A percentile compares a stretch with the other conserved stretches of the same genome.
phyloP scores from a whole-genome alignment of 805 yeast genomes.

The Metschnikowia dekortorum region DNA sequence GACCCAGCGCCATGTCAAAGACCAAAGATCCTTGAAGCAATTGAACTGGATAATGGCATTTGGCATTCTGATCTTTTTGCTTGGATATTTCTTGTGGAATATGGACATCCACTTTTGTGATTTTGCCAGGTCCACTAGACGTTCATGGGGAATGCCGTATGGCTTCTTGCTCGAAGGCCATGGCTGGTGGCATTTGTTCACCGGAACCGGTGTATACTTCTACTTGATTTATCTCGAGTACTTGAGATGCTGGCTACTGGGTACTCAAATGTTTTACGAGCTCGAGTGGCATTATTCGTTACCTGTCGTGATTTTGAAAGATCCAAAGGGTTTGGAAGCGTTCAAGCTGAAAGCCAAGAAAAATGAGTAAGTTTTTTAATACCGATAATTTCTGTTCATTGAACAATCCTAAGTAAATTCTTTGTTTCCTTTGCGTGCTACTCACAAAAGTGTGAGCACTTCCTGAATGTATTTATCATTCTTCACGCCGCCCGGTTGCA shows the following conservation, averaged over 20 bases:
- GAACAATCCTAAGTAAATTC: not conserved
- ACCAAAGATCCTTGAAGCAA: constrained; percentile 41
- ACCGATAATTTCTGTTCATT: not conserved
- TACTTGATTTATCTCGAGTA: constrained; percentile 78
- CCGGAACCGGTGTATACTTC: constrained; percentile 83
- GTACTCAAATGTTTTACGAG: constrained; percentile 50
- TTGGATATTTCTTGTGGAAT: constrained; percentile 86
- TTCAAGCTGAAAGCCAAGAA: constrained; percentile 4
- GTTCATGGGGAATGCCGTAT: constrained; percentile 71
- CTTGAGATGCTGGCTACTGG: constrained; percentile 61
- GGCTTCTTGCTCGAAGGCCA: constrained; percentile 88
- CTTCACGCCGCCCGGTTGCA: constrained; percentile 16
- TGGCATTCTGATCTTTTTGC: constrained; percentile 60
- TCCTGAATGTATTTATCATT: constrained; percentile 44
- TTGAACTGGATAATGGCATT: constrained; percentile 51
- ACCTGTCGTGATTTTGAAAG: constrained; percentile 15
- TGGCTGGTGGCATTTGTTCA: constrained; percentile 95
- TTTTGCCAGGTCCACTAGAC: constrained; percentile 52
- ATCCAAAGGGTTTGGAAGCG: constrained; percentile 12
- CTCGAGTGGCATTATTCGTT: constrained; percentile 52
- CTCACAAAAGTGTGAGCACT: constrained; percentile 34
- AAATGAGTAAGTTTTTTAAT: constrained; percentile 4
- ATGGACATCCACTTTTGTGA: constrained; percentile 78
- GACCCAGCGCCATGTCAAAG: constrained; percentile 50
- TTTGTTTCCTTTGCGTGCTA: not conserved